phyloP scores from a whole-genome alignment of 148 eudicot species.

The Arbutus unedo region DNA sequence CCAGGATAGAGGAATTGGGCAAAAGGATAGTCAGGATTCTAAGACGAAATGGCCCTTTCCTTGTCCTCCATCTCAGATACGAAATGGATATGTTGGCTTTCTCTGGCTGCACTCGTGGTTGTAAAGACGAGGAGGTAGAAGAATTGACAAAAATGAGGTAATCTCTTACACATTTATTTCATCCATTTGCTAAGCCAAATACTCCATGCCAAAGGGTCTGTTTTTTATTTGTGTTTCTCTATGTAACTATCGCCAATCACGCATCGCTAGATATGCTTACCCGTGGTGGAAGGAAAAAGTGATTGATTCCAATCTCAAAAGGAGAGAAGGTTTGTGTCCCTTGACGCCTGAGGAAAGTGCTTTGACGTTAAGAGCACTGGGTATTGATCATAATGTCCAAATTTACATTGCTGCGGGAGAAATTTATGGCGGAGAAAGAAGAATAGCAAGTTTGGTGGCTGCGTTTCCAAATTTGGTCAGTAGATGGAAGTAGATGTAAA shows the following conservation, averaged over 20 bases:
- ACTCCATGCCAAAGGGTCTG: background rate
- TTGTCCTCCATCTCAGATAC: slow-evolving; percentile 72
- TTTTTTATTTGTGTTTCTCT: slow-evolving; percentile 9
- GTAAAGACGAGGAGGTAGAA: slow-evolving; percentile 53
- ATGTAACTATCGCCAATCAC: background rate
- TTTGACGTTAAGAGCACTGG: slow-evolving; percentile 50
- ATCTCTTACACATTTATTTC: background rate
- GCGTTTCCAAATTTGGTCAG: slow-evolving; percentile 72
- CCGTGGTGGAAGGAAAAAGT: slow-evolving; percentile 87
- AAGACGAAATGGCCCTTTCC: slow-evolving; percentile 53
- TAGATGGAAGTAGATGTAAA: background rate
- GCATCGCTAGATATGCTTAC: slow-evolving; percentile 52
- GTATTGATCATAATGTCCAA: slow-evolving; percentile 54
- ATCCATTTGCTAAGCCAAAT: background rate
- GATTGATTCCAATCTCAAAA: slow-evolving; percentile 58
- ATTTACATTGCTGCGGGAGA: slow-evolving; percentile 72
- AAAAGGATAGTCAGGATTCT: slow-evolving; percentile 51
- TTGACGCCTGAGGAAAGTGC: slow-evolving; percentile 75
- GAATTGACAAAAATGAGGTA: slow-evolving; percentile 75
- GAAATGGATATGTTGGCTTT: slow-evolving; percentile 86
- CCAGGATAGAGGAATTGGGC: slow-evolving; percentile 67
- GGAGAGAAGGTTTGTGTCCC: slow-evolving; percentile 74
- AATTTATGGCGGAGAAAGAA: slow-evolving; percentile 61
- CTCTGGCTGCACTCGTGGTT: slow-evolving; percentile 77
- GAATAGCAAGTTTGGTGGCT: slow-evolving; percentile 54